Evolutionary conservation across 768 basidiomycete species (phyloP).

Genomic region (Phaeolepiota aurea): DNA sequence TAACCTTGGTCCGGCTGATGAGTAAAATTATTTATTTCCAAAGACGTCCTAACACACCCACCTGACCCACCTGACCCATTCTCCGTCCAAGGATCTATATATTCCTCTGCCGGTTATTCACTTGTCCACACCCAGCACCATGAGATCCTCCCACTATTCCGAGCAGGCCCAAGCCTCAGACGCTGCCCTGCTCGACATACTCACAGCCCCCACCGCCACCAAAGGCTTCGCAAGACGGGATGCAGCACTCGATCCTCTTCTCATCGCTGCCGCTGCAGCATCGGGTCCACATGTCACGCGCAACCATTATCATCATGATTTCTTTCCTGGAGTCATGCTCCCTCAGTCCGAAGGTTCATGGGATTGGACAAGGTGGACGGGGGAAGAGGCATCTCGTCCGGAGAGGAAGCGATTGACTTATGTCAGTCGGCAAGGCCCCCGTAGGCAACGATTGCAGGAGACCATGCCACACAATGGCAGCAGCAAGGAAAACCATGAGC

Average conservation of each 20-base stretch:
- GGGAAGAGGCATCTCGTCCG: constrained; percentile 29
- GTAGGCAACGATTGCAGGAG: constrained; percentile 44
- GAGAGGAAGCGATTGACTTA: constrained; percentile 47
- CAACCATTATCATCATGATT: constrained; percentile 81
- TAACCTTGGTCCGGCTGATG: too few relatives aligned
- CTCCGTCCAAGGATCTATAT: too few relatives aligned
- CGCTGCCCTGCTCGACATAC: constrained; percentile 54
- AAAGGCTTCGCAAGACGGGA: constrained; percentile 50
- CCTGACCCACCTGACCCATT: too few relatives aligned
- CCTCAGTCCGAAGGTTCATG: constrained; percentile 43
- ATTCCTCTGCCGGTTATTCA: too few relatives aligned
- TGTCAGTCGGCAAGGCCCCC: constrained; percentile 70
- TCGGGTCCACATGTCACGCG: constrained; percentile 74
- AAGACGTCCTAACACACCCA: too few relatives aligned
- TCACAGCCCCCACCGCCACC: constrained; percentile 41
- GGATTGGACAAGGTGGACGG: constrained; percentile 52
- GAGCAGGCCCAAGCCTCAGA: constrained; percentile 29
- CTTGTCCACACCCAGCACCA: constrained; percentile 14
- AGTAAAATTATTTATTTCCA: too few relatives aligned
- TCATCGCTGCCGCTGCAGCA: constrained; percentile 69
- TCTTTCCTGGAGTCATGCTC: constrained; percentile 52
- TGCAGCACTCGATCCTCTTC: constrained; percentile 68
- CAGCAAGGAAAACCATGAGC: constrained; percentile 44
- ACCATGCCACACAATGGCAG: constrained; percentile 17
- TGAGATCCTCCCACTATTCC: constrained; percentile 14